These are phyloP conservation scores for Ajuga chamaepitys DNA, from an alignment of 257 asterid species.

Conservation along the genomic window DNA sequence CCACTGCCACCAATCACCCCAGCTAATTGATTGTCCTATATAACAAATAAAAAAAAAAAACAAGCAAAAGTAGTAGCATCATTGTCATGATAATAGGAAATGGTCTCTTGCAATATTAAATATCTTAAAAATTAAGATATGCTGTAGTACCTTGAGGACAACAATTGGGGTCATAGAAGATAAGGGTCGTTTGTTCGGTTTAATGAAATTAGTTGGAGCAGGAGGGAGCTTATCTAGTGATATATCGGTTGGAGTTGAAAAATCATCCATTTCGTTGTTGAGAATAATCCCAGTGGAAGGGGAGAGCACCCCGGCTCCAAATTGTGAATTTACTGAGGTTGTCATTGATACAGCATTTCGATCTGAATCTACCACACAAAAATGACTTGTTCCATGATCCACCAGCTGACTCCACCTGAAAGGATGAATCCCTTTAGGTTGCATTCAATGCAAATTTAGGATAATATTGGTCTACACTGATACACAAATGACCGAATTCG, in stretches of 20 bases:
- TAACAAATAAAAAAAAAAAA: neutral
- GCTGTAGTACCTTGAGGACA: conserved; percentile 65
- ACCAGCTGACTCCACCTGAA: conserved; percentile 70
- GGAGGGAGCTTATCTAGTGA: conserved; percentile 69
- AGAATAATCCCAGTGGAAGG: conserved; percentile 82
- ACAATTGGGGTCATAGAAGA: conserved; percentile 91
- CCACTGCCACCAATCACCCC: conserved; percentile 95
- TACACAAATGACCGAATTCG: neutral
- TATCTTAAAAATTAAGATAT: neutral
- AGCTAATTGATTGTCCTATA: conserved; percentile 71
- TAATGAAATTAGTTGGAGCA: conserved; percentile 76
- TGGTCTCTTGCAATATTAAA: neutral
- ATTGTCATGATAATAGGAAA: no score
- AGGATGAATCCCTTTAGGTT: neutral
- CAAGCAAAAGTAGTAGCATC: neutral
- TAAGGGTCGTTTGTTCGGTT: conserved; percentile 78
- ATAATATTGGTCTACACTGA: neutral
- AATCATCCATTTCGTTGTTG: conserved; percentile 93
- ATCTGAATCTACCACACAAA: conserved; percentile 76
- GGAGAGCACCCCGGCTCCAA: conserved; percentile 79
- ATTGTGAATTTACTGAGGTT: conserved; percentile 59
- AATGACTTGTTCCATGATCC: conserved; percentile 87
- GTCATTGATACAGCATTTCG: conserved; percentile 88
- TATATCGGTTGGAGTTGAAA: conserved; percentile 62
- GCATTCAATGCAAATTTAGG: neutral